Conservation (phyloP, 257 asterid species). For the Orobanche coerulescens region DNA sequence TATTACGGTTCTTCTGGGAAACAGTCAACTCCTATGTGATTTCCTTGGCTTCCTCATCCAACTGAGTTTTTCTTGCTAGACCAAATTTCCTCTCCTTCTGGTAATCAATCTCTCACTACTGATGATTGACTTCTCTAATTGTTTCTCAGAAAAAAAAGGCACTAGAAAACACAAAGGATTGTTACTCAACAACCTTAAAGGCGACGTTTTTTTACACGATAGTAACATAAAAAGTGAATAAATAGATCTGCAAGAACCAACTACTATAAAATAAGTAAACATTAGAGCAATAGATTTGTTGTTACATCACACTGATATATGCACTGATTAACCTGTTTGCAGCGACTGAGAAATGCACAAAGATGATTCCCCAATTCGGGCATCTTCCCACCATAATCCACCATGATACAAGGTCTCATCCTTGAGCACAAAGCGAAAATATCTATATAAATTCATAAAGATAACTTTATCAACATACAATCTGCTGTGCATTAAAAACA, state of each 20-base stretch:
- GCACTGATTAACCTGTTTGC: conserved; percentile 44
- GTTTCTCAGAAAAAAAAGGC: background rate
- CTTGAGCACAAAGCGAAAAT: conserved; percentile 63
- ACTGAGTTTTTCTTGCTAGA: background rate
- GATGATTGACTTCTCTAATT: background rate
- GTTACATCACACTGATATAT: background rate
- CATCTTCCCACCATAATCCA: conserved; percentile 95
- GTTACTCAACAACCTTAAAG: too few relatives aligned
- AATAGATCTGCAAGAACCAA: background rate
- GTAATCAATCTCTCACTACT: too few relatives aligned
- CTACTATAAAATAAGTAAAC: background rate
- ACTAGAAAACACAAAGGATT: background rate
- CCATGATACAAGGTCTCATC: conserved; percentile 87
- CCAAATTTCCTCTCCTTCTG: background rate
- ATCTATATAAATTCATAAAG: conserved; percentile 39
- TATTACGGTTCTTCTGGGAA: too few relatives aligned
- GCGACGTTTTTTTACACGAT: conserved; percentile 8
- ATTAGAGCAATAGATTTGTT: background rate
- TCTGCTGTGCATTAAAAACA: background rate
- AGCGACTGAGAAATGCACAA: conserved; percentile 47
- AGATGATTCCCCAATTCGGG: conserved; percentile 77
- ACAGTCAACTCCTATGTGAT: background rate
- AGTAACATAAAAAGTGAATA: background rate
- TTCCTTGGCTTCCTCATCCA: background rate
- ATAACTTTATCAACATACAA: conserved; percentile 7